Conservation (phyloP, 139 green algal genomes). For the Spirogloea muscicola region DNA sequence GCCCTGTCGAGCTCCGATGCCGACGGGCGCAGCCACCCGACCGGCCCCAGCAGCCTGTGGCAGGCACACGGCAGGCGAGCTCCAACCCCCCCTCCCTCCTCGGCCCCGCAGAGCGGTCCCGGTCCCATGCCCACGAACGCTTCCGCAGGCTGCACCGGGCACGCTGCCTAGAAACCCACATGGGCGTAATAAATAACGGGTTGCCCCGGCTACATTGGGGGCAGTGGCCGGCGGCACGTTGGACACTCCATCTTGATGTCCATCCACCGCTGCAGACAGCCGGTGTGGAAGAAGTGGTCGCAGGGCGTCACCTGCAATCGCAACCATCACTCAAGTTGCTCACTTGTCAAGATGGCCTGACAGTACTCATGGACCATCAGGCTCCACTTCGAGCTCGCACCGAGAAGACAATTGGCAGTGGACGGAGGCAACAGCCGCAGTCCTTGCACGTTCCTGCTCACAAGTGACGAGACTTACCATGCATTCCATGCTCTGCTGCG, state of each 20-base stretch:
- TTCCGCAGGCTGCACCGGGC: too few relatives aligned
- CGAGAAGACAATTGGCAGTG: too few relatives aligned
- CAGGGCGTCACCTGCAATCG: slow-evolving; percentile 73
- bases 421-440: neutral
- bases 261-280: slow-evolving; percentile 81
- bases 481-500: slow-evolving; percentile 7
- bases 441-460: neutral
- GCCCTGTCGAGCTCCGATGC: neutral
- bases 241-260: slow-evolving; percentile 85
- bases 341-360: too few relatives aligned
- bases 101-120: neutral
- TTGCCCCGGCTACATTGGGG: slow-evolving; percentile 53
- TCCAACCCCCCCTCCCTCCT: neutral
- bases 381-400: too few relatives aligned
- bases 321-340: too few relatives aligned
- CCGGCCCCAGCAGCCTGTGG: neutral
- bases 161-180: too few relatives aligned
- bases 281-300: slow-evolving; percentile 78
- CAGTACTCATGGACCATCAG: too few relatives aligned
- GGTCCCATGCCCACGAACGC: neutral
- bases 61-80: neutral
- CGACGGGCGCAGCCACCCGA: neutral
- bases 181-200: too few relatives aligned
- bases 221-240: slow-evolving; percentile 70
- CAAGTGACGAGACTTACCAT: slow-evolving; percentile 13